Evolutionary conservation across 306 rosid genomes (phyloP).

Genomic region (Citrullus amarus): DNA sequence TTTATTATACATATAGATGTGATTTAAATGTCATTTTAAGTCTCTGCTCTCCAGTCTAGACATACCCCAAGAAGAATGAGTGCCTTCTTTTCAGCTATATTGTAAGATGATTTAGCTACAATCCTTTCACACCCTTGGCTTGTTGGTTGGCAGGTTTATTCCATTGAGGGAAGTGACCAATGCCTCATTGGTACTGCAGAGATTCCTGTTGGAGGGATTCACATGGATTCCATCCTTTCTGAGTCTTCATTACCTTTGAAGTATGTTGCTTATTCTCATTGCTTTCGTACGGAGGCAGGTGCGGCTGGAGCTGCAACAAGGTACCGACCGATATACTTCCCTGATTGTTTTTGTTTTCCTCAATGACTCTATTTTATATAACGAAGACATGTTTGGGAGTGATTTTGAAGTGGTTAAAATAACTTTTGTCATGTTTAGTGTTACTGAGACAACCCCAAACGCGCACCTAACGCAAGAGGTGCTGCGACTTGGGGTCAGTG

Average conservation of each 20-base stretch:
- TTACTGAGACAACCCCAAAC: no score
- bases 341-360: background rate
- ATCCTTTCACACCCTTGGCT: constrained; percentile 19
- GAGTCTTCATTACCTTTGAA: constrained; percentile 69
- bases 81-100: no score
- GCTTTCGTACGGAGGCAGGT: constrained; percentile 97
- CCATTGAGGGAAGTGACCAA: constrained; percentile 77
- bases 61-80: background rate
- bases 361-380: background rate
- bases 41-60: background rate
- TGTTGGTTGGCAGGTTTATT: constrained; percentile 56
- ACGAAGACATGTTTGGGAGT: no score
- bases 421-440: no score
- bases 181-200: constrained; percentile 99
- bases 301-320: constrained; percentile 92
- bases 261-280: constrained; percentile 86
- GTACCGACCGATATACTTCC: constrained; percentile 17
- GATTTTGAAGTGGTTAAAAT: no score
- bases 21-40: background rate
- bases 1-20: background rate
- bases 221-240: constrained; percentile 86
- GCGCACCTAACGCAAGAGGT: no score
- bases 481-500: no score
- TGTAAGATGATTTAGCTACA: background rate
- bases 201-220: constrained; percentile 97